phyloP scores from a whole-genome alignment of 345 rosid species.

The Murraya koenigii region DNA sequence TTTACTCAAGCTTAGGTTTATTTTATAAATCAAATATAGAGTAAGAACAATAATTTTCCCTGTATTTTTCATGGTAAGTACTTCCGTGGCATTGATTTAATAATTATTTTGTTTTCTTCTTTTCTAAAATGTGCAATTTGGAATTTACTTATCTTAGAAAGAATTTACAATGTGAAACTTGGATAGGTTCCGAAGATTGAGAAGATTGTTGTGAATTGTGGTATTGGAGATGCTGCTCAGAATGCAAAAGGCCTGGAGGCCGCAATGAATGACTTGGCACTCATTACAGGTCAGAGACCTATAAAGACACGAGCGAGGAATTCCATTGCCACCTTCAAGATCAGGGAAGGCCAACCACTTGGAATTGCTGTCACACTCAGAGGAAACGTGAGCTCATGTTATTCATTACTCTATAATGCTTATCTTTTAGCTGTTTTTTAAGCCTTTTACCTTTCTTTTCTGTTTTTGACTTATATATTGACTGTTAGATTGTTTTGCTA shows the following conservation, averaged over 20 bases:
- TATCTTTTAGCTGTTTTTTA: background rate
- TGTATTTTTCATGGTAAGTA: background rate
- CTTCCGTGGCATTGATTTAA: no score
- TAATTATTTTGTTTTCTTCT: background rate
- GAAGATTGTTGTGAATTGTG: slow-evolving; percentile 91
- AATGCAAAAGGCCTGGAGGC: slow-evolving; percentile 89
- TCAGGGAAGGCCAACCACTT: slow-evolving; percentile 86
- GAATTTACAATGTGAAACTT: background rate
- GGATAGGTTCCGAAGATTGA: slow-evolving; percentile 75
- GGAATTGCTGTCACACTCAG: slow-evolving; percentile 89
- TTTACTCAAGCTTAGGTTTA: no score
- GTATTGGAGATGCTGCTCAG: slow-evolving; percentile 93
- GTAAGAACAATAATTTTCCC: background rate
- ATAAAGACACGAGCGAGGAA: slow-evolving; percentile 75
- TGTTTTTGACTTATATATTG: background rate
- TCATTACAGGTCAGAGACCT: slow-evolving; percentile 86
- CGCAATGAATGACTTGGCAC: slow-evolving; percentile 76
- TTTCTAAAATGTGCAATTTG: background rate
- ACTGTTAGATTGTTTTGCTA: background rate
- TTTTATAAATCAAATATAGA: no score
- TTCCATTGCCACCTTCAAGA: slow-evolving; percentile 85
- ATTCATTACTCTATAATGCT: background rate
- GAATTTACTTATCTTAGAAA: background rate
- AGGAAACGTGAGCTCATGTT: slow-evolving; percentile 66
- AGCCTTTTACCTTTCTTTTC: background rate